phyloP scores from a whole-genome alignment of 805 yeast species.

The Teunomyces gatunensis region DNA sequence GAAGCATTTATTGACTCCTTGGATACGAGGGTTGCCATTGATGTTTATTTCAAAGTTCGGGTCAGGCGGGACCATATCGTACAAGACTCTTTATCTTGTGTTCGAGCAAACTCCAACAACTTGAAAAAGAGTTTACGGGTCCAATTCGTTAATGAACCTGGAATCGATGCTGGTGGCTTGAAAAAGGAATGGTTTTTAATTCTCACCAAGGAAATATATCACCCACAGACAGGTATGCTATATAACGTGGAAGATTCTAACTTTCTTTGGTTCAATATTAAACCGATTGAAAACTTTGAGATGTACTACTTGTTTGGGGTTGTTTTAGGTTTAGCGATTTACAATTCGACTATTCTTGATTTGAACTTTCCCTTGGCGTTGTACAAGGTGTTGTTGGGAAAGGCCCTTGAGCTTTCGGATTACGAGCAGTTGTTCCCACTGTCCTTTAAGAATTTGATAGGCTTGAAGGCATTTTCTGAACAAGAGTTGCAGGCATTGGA shows the following conservation, averaged over 20 bases:
- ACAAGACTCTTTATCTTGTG: constrained; percentile 68
- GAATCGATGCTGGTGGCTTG: constrained; percentile 94
- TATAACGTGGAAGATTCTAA: constrained; percentile 64
- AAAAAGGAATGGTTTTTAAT: constrained; percentile 91
- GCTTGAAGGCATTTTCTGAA: constrained; percentile 21
- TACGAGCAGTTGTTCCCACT: constrained; percentile 67
- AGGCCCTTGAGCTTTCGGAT: constrained; percentile 59
- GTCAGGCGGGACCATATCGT: constrained; percentile 69
- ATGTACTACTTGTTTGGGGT: constrained; percentile 79
- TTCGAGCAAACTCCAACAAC: constrained; percentile 54
- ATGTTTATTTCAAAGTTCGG: constrained; percentile 64
- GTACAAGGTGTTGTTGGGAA: constrained; percentile 67
- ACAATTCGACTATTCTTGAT: constrained; percentile 84
- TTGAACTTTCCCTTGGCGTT: constrained; percentile 71
- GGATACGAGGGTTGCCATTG: constrained; percentile 57
- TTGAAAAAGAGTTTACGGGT: constrained; percentile 73
- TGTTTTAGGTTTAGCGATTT: constrained; percentile 84
- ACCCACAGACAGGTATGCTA: constrained; percentile 67
- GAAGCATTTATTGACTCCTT: constrained; percentile 80
- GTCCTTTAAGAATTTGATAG: constrained; percentile 41
- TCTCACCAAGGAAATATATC: constrained; percentile 66
- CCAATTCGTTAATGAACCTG: constrained; percentile 85
- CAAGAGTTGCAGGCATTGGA: constrained; percentile 46
- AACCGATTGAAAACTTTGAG: constrained; percentile 45
- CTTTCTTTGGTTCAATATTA: constrained; percentile 69